Percentiles rank a stretch among this genome's conserved stretches.
phyloP scores from a whole-genome alignment of 2,329 filamentous ascomycete species.

The Diaporthe sp. region DNA sequence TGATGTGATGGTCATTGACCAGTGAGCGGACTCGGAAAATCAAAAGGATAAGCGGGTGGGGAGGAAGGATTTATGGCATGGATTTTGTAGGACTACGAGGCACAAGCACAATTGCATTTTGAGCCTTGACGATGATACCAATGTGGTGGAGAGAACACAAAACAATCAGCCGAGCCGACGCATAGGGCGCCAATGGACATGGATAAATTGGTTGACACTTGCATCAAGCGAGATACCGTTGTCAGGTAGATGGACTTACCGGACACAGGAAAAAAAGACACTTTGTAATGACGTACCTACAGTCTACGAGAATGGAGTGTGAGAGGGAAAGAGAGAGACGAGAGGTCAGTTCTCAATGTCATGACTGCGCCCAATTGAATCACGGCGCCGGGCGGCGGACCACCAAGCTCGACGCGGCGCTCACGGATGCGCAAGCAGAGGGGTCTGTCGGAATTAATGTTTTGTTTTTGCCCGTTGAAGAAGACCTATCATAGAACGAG shows the following conservation, averaged over 20 bases:
- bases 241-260: background rate
- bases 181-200: conserved; percentile 22
- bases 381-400: background rate
- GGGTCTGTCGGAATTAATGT: conserved; percentile 19
- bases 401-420: no score
- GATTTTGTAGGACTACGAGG: conserved; percentile 35
- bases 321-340: background rate
- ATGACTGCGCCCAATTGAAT: background rate
- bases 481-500: conserved; percentile 24
- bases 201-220: conserved; percentile 11
- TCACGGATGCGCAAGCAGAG: background rate
- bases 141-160: conserved; percentile 12
- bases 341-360: background rate
- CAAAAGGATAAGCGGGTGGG: conserved; percentile 46
- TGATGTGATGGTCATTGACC: conserved; percentile 59
- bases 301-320: background rate
- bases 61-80: conserved; percentile 32
- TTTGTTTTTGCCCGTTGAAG: conserved; percentile 30
- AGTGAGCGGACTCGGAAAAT: conserved; percentile 51
- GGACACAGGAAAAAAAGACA: background rate
- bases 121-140: conserved; percentile 39
- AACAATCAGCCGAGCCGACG: background rate
- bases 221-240: background rate
- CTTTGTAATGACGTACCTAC: background rate
- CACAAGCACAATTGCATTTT: conserved; percentile 14